Conservation (phyloP, 2,329 filamentous ascomycete genomes). For the Trichoderma sp. region DNA sequence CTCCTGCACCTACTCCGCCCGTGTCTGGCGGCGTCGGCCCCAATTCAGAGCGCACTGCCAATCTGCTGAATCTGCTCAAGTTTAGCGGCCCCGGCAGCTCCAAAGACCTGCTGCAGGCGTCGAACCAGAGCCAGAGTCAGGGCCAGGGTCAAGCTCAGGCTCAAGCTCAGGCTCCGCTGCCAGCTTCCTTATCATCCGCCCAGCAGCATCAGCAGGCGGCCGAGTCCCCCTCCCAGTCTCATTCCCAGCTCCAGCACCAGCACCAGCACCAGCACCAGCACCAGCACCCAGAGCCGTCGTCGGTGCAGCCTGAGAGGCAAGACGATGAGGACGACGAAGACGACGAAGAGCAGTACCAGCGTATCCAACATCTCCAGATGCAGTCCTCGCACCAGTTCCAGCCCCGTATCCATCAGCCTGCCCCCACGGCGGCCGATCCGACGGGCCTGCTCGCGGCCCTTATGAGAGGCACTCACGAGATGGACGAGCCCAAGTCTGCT, state of each 20-base stretch:
- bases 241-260: slow-evolving; percentile 27
- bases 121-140: slow-evolving; percentile 28
- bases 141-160: slow-evolving; percentile 26
- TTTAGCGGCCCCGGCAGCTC: slow-evolving; percentile 49
- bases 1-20: slow-evolving; percentile 54
- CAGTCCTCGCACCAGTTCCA: slow-evolving; percentile 34
- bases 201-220: slow-evolving; percentile 29
- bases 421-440: slow-evolving; percentile 58
- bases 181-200: slow-evolving; percentile 18
- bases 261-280: slow-evolving; percentile 33
- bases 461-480: slow-evolving; percentile 59
- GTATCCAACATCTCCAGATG: slow-evolving; percentile 28
- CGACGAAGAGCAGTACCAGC: slow-evolving; percentile 22
- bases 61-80: slow-evolving; percentile 63
- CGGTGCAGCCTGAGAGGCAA: slow-evolving; percentile 24
- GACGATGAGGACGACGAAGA: slow-evolving; percentile 16
- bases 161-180: slow-evolving; percentile 14
- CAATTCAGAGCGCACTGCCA: slow-evolving; percentile 53
- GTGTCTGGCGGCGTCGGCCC: slow-evolving; percentile 44
- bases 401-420: slow-evolving; percentile 57
- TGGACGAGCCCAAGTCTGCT: slow-evolving; percentile 44
- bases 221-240: slow-evolving; percentile 11
- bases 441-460: slow-evolving; percentile 60
- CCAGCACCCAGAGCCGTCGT: slow-evolving; percentile 31
- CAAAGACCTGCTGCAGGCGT: slow-evolving; percentile 39